phyloP scores from a whole-genome alignment of 2,329 filamentous ascomycete genomes.

The Tolypocladium ophioglossoides region DNA sequence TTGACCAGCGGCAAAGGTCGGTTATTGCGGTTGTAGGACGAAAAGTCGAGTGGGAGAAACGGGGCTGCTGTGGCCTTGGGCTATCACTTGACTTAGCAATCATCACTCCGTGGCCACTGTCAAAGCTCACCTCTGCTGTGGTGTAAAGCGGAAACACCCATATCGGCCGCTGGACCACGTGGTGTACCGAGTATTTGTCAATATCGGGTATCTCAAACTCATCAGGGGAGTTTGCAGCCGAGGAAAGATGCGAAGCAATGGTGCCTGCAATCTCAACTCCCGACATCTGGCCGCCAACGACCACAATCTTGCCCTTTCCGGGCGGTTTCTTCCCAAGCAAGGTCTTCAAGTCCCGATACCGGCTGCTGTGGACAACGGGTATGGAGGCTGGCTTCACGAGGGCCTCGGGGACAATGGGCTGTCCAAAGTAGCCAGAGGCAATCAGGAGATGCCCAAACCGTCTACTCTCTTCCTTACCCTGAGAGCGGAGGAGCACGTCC shows the following conservation, averaged over 20 bases:
- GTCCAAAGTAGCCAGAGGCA: constrained; percentile 67
- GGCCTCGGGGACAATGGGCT: constrained; percentile 38
- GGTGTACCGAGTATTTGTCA: constrained; percentile 49
- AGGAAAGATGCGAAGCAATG: constrained; percentile 61
- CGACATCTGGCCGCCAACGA: constrained; percentile 76
- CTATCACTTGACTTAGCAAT: constrained; percentile 13
- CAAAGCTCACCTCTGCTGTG: constrained; percentile 33
- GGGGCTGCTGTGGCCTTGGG: constrained; percentile 37
- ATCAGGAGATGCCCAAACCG: constrained; percentile 63
- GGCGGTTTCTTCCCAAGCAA: constrained; percentile 30
- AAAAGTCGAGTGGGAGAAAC: constrained; percentile 64
- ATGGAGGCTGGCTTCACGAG: constrained; percentile 24
- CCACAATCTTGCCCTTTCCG: constrained; percentile 50
- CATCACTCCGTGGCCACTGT: background rate
- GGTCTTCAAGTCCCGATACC: constrained; percentile 44
- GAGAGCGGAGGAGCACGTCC: constrained; percentile 27
- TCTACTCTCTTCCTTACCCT: constrained; percentile 27
- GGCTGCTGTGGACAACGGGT: constrained; percentile 57
- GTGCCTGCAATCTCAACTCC: constrained; percentile 67
- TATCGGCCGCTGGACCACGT: constrained; percentile 57
- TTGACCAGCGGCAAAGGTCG: constrained; percentile 50
- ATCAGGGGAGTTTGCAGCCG: constrained; percentile 42
- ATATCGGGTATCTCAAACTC: constrained; percentile 27
- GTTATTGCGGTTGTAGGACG: constrained; percentile 58
- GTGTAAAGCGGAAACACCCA: constrained; percentile 59